Conservation (phyloP, 1,284 basidiomycete species). For the Ceratobasidium sp. region DNA sequence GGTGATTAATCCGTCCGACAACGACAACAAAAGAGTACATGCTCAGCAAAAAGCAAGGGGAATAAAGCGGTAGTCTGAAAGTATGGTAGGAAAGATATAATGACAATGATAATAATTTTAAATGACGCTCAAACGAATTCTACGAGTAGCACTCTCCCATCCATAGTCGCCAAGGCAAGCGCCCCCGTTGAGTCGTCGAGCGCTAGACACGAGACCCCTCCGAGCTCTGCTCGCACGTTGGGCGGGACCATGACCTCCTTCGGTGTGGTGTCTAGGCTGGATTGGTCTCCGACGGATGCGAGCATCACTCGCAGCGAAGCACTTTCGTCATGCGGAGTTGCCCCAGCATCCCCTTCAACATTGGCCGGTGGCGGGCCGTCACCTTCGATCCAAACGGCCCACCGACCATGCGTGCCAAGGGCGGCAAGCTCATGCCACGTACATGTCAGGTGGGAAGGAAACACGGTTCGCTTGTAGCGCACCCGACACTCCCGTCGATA, state of each 20-base stretch:
- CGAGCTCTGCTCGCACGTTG: conserved; percentile 12
- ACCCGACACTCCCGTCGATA: conserved; percentile 41
- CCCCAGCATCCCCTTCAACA: conserved; percentile 14
- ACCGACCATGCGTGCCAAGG: conserved; percentile 30
- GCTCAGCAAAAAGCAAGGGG: background rate
- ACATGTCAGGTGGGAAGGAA: conserved; percentile 33
- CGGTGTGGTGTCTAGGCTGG: background rate
- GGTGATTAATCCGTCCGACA: conserved; percentile 28
- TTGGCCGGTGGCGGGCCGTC: conserved; percentile 35
- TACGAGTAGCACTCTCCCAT: conserved; percentile 39
- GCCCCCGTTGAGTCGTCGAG: conserved; percentile 37
- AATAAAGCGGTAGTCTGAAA: background rate
- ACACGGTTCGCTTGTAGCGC: conserved; percentile 42
- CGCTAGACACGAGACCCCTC: conserved; percentile 34
- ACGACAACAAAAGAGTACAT: conserved; percentile 8
- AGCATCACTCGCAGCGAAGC: conserved; percentile 37
- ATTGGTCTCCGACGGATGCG: background rate
- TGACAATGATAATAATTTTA: background rate
- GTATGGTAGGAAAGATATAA: background rate
- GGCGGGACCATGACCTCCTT: conserved; percentile 21
- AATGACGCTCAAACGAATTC: conserved; percentile 25
- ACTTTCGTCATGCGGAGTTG: conserved; percentile 35
- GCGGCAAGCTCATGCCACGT: conserved; percentile 44
- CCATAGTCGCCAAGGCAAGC: conserved; percentile 35
- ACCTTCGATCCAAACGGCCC: conserved; percentile 43